phyloP scores from a whole-genome alignment of 1,139 yeast genomes.

The Taiozyma onychis region DNA sequence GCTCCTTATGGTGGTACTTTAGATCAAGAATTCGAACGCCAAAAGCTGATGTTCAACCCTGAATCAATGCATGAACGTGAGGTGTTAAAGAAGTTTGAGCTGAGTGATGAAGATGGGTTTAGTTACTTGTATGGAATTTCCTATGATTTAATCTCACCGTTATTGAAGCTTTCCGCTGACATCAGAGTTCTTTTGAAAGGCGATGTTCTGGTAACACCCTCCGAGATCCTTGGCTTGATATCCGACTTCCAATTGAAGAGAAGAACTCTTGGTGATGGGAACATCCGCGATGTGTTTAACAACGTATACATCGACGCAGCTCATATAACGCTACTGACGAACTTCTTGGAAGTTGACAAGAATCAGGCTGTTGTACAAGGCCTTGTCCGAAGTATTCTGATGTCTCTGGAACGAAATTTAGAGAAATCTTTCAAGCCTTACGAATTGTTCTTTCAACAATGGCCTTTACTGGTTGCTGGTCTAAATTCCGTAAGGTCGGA shows the following conservation, averaged over 20 bases:
- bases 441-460: slow-evolving; percentile 26
- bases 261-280: neutral
- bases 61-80: slow-evolving; percentile 6
- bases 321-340: slow-evolving; percentile 38
- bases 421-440: slow-evolving; percentile 3
- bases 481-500: slow-evolving; percentile 27
- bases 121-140: slow-evolving; percentile 17
- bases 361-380: slow-evolving; percentile 45
- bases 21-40: slow-evolving; percentile 12
- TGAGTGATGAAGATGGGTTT: slow-evolving; percentile 15
- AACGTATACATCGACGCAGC: slow-evolving; percentile 48
- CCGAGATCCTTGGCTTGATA: slow-evolving; percentile 4
- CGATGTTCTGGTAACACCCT: slow-evolving; percentile 1
- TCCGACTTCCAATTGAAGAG: slow-evolving; percentile 4
- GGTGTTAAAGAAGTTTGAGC: slow-evolving; percentile 6
- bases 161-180: slow-evolving; percentile 10
- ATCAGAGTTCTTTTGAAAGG: slow-evolving; percentile 1
- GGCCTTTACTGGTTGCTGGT: slow-evolving; percentile 29
- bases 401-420: neutral
- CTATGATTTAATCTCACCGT: slow-evolving; percentile 7
- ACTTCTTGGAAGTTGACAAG: slow-evolving; percentile 41
- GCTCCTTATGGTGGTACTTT: slow-evolving; percentile 67
- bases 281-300: slow-evolving; percentile 59
- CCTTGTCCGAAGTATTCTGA: slow-evolving; percentile 30
- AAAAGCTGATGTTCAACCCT: slow-evolving; percentile 8